A percentile compares a stretch with the other conserved stretches of the same genome.
These are phyloP conservation scores for Austroboletus eburneus DNA, from an alignment of 768 basidiomycete genomes.

Conservation along the genomic window DNA sequence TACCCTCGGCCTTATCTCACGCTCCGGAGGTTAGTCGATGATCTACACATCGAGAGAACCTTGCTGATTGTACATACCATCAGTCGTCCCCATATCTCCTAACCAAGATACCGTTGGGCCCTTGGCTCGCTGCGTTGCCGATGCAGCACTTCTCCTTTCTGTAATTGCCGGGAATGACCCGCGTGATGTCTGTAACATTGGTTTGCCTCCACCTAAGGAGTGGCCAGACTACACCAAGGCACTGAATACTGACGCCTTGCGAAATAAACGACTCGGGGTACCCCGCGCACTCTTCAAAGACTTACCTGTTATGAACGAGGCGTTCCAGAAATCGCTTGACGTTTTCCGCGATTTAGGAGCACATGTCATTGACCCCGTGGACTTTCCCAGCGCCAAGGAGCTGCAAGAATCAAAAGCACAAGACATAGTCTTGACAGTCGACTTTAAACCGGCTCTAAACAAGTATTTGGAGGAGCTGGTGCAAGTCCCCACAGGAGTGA, in stretches of 20 bases:
- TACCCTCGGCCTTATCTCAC: conserved; percentile 39
- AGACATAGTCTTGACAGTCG: conserved; percentile 47
- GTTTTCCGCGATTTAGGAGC: conserved; percentile 39
- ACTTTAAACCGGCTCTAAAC: conserved; percentile 53
- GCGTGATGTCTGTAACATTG: conserved; percentile 34
- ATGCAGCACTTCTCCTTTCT: conserved; percentile 36
- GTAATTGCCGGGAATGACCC: conserved; percentile 43
- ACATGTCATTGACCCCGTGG: conserved; percentile 56
- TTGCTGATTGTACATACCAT: conserved; percentile 10
- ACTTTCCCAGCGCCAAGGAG: conserved; percentile 52
- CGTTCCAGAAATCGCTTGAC: conserved; percentile 39
- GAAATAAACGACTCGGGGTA: conserved; percentile 43
- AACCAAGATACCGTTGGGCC: conserved; percentile 41
- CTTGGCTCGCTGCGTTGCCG: conserved; percentile 34
- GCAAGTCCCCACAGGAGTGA: conserved; percentile 57
- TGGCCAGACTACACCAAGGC: conserved; percentile 58
- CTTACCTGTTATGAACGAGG: conserved; percentile 23
- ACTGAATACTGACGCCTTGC: conserved; percentile 41
- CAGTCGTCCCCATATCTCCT: conserved; percentile 43
- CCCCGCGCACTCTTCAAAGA: conserved; percentile 33
- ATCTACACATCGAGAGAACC: not conserved
- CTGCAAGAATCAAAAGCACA: conserved; percentile 48
- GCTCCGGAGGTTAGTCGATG: conserved; percentile 32
- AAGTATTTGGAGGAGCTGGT: conserved; percentile 44
- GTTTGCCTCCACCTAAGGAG: conserved; percentile 39